Evolutionary conservation across 805 yeast species (phyloP).

Genomic region (Peterozyma xylosa): DNA sequence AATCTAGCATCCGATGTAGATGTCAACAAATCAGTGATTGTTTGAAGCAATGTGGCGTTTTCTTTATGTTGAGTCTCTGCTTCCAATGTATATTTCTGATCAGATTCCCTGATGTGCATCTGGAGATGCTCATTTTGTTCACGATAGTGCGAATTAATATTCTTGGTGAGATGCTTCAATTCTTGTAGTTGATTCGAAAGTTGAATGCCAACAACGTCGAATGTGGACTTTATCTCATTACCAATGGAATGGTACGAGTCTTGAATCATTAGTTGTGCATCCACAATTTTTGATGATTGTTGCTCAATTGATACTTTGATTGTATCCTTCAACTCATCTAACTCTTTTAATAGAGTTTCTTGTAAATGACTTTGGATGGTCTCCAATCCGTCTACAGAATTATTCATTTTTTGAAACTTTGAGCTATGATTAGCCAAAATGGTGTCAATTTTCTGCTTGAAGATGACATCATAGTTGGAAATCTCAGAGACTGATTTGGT

Average conservation of each 20-base stretch:
- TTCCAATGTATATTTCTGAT: slow-evolving; percentile 4
- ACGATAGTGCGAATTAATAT: not conserved
- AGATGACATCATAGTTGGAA: too few relatives aligned
- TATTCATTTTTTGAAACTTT: not conserved
- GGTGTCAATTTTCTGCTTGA: too few relatives aligned
- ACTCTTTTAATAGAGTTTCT: not conserved
- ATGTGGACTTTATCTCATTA: not conserved
- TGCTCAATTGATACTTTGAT: not conserved
- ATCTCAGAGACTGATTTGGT: too few relatives aligned
- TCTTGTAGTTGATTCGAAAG: not conserved
- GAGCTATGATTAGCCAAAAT: too few relatives aligned
- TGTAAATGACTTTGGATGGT: not conserved
- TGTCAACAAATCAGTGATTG: not conserved
- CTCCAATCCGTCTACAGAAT: not conserved
- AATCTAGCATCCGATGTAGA: not conserved
- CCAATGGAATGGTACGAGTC: slow-evolving; percentile 2
- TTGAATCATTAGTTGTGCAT: not conserved
- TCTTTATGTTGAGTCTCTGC: not conserved
- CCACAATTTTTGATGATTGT: not conserved
- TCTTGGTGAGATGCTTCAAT: not conserved
- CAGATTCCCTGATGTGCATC: not conserved
- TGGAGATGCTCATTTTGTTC: not conserved
- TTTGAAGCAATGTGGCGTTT: not conserved
- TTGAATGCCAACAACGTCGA: not conserved
- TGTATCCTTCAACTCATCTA: not conserved